Evolutionary conservation across 768 basidiomycete genomes (phyloP), one percentile per base, ranked within the genome.

Genomic region (Boletus edulis): DNA sequence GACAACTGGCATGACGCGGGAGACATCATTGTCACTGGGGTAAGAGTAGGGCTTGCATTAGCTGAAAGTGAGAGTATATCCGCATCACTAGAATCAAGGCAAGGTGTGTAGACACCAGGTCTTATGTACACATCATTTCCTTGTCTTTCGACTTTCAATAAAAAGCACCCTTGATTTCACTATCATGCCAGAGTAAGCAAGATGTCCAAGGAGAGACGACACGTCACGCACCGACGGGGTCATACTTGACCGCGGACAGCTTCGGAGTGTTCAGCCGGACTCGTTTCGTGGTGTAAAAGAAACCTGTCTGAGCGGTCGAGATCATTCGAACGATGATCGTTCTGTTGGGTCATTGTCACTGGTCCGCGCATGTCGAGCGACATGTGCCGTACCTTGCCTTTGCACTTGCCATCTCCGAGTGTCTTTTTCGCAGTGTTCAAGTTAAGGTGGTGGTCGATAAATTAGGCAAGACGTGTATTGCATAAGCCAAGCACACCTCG

Each of bases 301-400:
- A 93, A 12, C 94, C 93, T 1, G 93, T 95, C 72, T 91, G 87
- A 1, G 94, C 94, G 0, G 92, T 92, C 14, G 94, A 95, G 55
- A 95, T 85, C 61, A 96, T 79, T 46, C 91, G 89, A 49, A 95
- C 85, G 52, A 96, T 86, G 51, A 95, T 70, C 3, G 90, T 92
- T 67, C 93, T 94, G 65, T 29, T 18, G 14, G 29, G 1, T 27
- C 41, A 41, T 18, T 46, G 44, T 54, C 41, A 55, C 27, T 12
- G 59, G 31, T 52, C 47, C 12, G 18, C 3, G 17, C 24, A 41
- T 3, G 44, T 12, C 37, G 20, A 46, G 40, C 24, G 24, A 38
- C 18, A 1, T 20, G 12, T 1, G 41, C 35, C 54, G 6, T 54
- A 84, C 85, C 82, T 78, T 60, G 82, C 84, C 73, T 86, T 87